phyloP scores from a whole-genome alignment of 768 basidiomycete genomes.

The Collybiopsis confluens region DNA sequence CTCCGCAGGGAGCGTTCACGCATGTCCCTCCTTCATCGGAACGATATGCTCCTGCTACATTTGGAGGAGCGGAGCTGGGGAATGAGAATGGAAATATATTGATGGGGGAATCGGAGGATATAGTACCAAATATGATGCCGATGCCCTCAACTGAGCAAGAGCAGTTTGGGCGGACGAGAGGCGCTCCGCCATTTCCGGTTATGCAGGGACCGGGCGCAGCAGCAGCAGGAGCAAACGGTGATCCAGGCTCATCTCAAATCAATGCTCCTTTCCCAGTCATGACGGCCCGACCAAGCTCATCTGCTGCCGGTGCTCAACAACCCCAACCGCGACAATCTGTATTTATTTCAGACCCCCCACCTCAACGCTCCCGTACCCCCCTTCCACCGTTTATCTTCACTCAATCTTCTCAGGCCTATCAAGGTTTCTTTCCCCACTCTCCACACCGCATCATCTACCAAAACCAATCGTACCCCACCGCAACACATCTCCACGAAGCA shows the following conservation, averaged over 20 bases:
- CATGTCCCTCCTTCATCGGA: conserved; percentile 17
- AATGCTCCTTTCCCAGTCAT: conserved; percentile 2
- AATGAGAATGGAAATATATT: background rate
- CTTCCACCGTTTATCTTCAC: conserved; percentile 37
- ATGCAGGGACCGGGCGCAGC: background rate
- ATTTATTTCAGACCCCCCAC: background rate
- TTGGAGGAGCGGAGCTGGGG: background rate
- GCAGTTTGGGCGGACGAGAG: background rate
- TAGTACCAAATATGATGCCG: too few relatives aligned
- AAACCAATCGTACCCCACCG: conserved; percentile 58
- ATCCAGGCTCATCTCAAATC: background rate
- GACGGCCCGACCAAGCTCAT: conserved; percentile 5
- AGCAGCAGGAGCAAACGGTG: too few relatives aligned
- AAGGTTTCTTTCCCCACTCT: conserved; percentile 64
- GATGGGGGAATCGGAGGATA: background rate
- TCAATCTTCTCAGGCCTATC: conserved; percentile 29
- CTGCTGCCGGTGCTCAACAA: too few relatives aligned
- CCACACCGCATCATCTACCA: conserved; percentile 55
- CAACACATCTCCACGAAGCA: conserved; percentile 73
- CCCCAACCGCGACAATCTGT: background rate
- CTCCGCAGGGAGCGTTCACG: conserved; percentile 5
- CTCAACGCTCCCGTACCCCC: background rate
- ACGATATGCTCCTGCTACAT: conserved; percentile 7
- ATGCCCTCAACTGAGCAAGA: background rate
- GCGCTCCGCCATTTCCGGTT: background rate